Percentiles rank a stretch among this genome's conserved stretches.
Conservation (phyloP, 805 yeast species). For the Debaryomyces hansenii region DNA sequence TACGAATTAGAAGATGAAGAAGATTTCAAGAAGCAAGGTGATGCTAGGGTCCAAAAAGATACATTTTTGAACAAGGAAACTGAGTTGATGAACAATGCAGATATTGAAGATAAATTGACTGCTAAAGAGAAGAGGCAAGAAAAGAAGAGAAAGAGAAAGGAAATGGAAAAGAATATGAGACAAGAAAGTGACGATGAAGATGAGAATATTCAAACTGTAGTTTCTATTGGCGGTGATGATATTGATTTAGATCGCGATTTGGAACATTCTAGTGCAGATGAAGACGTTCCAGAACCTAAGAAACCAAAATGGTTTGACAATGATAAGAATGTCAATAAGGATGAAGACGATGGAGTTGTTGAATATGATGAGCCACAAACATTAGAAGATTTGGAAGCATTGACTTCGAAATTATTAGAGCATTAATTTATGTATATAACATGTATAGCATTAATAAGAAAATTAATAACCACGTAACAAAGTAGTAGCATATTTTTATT, state of each 20-base stretch:
- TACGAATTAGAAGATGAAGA: slow-evolving; percentile 91
- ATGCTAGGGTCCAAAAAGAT: slow-evolving; percentile 65
- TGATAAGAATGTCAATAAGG: slow-evolving; percentile 23
- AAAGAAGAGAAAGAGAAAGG: slow-evolving; percentile 86
- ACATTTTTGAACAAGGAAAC: slow-evolving; percentile 68
- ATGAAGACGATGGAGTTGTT: slow-evolving; percentile 37
- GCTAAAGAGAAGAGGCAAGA: slow-evolving; percentile 80
- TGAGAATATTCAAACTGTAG: slow-evolving; percentile 22
- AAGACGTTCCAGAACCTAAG: slow-evolving; percentile 35
- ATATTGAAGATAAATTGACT: slow-evolving; percentile 71
- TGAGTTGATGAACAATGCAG: slow-evolving; percentile 67
- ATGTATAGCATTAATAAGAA: slow-evolving; percentile 1
- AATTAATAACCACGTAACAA: neutral
- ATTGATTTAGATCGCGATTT: slow-evolving; percentile 49
- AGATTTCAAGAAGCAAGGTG: slow-evolving; percentile 75
- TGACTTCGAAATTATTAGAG: slow-evolving; percentile 57
- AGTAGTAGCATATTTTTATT: neutral
- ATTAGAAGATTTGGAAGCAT: slow-evolving; percentile 89
- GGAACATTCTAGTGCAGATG: slow-evolving; percentile 33
- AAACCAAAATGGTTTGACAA: slow-evolving; percentile 54
- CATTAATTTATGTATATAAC: slow-evolving; percentile 1
- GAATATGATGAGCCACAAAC: slow-evolving; percentile 89
- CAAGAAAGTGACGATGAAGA: slow-evolving; percentile 39
- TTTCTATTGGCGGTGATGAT: slow-evolving; percentile 10
- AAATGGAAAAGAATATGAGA: slow-evolving; percentile 57